These are phyloP conservation scores for Lactifluus subvellereus DNA, from an alignment of 768 basidiomycete species.

Conservation along the genomic window DNA sequence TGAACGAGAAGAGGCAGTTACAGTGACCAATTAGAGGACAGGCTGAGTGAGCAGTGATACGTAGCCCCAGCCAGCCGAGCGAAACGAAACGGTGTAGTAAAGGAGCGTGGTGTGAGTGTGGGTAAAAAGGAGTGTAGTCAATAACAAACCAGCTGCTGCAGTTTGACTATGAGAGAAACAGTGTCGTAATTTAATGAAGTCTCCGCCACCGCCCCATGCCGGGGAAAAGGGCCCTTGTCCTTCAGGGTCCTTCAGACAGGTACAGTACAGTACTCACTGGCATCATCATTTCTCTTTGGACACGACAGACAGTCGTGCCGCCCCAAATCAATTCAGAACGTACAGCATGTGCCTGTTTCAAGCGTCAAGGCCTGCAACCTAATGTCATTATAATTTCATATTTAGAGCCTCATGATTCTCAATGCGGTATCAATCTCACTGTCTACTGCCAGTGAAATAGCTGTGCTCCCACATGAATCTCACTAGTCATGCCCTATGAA, in stretches of 20 bases:
- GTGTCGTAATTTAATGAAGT: too few species aligned
- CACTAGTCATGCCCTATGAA: slow-evolving; percentile 3
- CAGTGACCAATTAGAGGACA: neutral
- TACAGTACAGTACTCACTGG: too few species aligned
- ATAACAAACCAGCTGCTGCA: too few species aligned
- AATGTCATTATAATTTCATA: slow-evolving; percentile 2
- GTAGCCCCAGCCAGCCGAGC: too few species aligned
- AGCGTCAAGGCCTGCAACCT: neutral
- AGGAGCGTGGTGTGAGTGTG: neutral
- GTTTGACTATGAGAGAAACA: too few species aligned
- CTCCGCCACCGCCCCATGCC: too few species aligned
- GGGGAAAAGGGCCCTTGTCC: too few species aligned
- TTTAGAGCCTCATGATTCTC: neutral
- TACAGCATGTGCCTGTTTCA: too few species aligned
- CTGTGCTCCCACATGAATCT: slow-evolving; percentile 6
- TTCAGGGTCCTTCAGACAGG: too few species aligned
- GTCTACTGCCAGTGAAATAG: slow-evolving; percentile 3
- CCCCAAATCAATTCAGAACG: too few species aligned
- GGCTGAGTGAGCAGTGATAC: neutral
- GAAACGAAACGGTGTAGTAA: neutral
- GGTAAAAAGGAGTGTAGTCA: too few species aligned
- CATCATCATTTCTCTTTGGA: neutral
- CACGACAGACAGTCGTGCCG: neutral
- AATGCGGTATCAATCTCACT: neutral
- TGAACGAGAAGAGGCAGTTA: neutral